Percentiles rank a stretch among this genome's conserved stretches.
Evolutionary conservation across 176 grass and related monocot species (phyloP).

Genomic region (Otatea glauca): DNA sequence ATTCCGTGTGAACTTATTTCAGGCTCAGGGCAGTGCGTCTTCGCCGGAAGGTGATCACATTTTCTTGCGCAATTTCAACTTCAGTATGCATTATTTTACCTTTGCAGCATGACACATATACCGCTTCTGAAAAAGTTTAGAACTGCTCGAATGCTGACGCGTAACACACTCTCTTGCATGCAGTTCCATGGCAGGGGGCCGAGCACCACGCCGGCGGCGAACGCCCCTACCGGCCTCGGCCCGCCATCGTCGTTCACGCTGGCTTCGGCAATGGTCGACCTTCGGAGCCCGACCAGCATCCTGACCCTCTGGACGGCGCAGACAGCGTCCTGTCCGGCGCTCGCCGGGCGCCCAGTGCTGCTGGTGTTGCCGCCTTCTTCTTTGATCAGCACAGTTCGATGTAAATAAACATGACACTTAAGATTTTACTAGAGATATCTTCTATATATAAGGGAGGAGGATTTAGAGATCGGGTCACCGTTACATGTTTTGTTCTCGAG

Average conservation of each 20-base stretch:
- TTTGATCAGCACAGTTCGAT: conserved; percentile 20
- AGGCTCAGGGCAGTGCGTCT: conserved; percentile 84
- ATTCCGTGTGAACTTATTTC: conserved; percentile 35
- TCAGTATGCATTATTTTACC: neutral
- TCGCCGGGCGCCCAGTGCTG: conserved; percentile 39
- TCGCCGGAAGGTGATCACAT: conserved; percentile 64
- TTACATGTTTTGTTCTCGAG: conserved; percentile 8
- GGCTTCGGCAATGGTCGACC: neutral
- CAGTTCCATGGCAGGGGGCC: conserved; percentile 53
- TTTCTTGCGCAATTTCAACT: neutral
- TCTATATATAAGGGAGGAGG: neutral
- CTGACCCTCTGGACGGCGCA: conserved; percentile 34
- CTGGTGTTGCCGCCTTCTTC: conserved; percentile 32
- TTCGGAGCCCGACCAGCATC: conserved; percentile 16
- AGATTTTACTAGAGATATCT: neutral
- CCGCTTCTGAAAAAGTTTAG: too few species aligned
- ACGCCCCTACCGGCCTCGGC: conserved; percentile 39
- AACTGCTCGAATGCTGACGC: neutral
- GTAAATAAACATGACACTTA: conserved; percentile 33
- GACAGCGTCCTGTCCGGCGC: conserved; percentile 37
- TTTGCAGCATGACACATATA: neutral
- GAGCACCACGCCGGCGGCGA: conserved; percentile 41
- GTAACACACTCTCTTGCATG: neutral
- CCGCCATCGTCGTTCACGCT: conserved; percentile 54
- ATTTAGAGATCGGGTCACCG: neutral